These are phyloP conservation scores for Globisporangium lucens DNA, from an alignment of 352 stramenopile species.

Conservation along the genomic window DNA sequence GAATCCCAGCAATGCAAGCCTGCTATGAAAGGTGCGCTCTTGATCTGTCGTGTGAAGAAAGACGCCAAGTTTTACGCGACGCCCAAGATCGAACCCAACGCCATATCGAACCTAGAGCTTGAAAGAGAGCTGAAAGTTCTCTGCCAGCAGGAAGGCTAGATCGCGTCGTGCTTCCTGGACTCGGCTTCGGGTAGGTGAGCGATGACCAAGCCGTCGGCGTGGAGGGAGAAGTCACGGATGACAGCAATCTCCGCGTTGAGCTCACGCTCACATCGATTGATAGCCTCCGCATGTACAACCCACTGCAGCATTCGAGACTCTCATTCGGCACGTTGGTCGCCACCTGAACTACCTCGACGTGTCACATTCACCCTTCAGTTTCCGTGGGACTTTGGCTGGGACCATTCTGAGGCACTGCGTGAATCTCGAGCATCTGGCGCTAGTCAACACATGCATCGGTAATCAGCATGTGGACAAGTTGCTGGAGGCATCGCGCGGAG, in stretches of 20 bases:
- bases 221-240: neutral
- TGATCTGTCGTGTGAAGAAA: neutral
- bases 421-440: slow-evolving; percentile 3
- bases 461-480: neutral
- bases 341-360: slow-evolving; percentile 4
- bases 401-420: slow-evolving; percentile 6
- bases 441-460: neutral
- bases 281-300: neutral
- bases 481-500: neutral
- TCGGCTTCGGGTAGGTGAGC: neutral
- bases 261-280: neutral
- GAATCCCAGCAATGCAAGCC: neutral
- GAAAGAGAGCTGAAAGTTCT: slow-evolving; percentile 1
- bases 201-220: neutral
- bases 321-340: neutral
- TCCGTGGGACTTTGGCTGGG: neutral
- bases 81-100: neutral
- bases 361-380: neutral
- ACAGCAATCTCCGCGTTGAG: neutral
- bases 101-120: neutral
- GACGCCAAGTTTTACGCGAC: neutral
- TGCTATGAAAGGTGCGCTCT: neutral
- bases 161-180: neutral
- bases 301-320: neutral
- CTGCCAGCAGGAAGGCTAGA: neutral